Base-by-base conservation (phyloP, 208 protist species). In the Trypanosoma rangeli region DNA sequence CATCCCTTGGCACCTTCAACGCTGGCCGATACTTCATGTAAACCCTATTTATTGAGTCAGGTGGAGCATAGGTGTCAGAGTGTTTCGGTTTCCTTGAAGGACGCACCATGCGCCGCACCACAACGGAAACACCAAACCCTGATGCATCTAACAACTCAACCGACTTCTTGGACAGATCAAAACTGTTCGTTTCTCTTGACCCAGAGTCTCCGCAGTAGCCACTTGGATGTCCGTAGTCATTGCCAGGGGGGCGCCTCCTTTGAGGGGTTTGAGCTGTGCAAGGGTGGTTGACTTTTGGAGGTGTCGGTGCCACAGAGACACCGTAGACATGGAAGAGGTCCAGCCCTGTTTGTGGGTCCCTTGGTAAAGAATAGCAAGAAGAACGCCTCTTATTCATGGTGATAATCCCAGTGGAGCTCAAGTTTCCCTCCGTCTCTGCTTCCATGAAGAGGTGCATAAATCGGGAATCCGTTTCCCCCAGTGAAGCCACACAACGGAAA, bases 71-170 rank as follows among this genome's bases (percentile, higher is more conserved):
- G 37, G 1, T 5, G 5, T 56, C 15, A 2, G 26, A 56, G 5
- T 29, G 64, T 20, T 5, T 56, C n/a, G 3, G 49, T 26, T 56
- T 33, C 20, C 20, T 66, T 57, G 18, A 29, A 26, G 50, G 31
- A 35, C 62, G 62, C 26, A 58, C 15, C 50, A 67, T 57, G 26
- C 33, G 62, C 52, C 31, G 62, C 18, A 58, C 29, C 10, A 67
- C 49, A 31, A 58, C n/a, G 26, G 50, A 67, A 26, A 48, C 50
- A 46, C 22, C 48, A n/a, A 26, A 12, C 12, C 46, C 46, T 65
- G 60, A 44, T 12, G 46, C 62, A 58, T 67, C 62, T 12, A 58
- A 18, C 22, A 58, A 48, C 1, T 58, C 33, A 28, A 58, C 48
- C 13, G 9, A 20, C 18, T 58, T 44, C 2, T 20, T 31, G 18